Evolutionary conservation across 208 protist species (phyloP).

Genomic region (Leishmania gerbilli): DNA sequence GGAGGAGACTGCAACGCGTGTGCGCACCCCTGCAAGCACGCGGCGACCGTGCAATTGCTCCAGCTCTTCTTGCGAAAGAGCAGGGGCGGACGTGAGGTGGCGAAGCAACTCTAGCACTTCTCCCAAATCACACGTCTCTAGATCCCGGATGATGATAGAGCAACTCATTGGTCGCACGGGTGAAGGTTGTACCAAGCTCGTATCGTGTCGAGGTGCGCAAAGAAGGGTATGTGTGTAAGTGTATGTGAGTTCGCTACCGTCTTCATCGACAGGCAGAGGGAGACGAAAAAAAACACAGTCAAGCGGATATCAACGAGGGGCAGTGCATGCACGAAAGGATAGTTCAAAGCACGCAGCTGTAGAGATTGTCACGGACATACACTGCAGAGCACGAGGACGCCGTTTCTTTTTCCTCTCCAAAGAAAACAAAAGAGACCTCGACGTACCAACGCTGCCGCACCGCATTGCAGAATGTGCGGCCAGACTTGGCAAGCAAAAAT

Average conservation of each 20-base stretch:
- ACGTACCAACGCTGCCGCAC: not conserved
- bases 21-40: conserved; percentile 36
- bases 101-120: conserved; percentile 30
- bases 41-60: conserved; percentile 26
- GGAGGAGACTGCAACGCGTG: conserved; percentile 54
- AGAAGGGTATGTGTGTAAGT: not conserved
- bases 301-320: not conserved
- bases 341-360: not conserved
- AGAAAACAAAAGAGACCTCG: not conserved
- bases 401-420: not conserved
- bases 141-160: conserved; percentile 30
- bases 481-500: not conserved
- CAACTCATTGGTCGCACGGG: conserved; percentile 2
- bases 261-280: not conserved
- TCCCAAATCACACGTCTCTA: conserved; percentile 24
- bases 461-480: not conserved
- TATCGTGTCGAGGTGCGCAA: not conserved
- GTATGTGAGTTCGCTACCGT: not conserved
- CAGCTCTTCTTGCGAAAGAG: conserved; percentile 27
- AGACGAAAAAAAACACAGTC: not conserved
- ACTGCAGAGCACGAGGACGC: not conserved
- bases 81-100: conserved; percentile 28
- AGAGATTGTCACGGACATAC: too few species aligned
- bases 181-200: not conserved
- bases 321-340: not conserved